Conservation (phyloP, 2,329 filamentous ascomycete genomes). For the Diatrype stigma region DNA sequence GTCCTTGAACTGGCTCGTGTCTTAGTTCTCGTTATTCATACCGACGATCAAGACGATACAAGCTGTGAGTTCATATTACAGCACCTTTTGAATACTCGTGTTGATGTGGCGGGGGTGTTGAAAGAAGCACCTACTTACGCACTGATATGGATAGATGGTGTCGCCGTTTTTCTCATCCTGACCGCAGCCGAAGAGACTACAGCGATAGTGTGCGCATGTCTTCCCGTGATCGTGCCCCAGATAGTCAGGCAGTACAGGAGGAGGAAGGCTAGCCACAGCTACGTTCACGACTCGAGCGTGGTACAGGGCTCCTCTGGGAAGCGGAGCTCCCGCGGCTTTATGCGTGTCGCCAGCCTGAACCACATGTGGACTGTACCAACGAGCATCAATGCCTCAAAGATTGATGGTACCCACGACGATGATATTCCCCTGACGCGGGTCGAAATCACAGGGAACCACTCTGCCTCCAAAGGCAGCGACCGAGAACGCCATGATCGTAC, state of each 20-base stretch:
- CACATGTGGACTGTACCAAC: constrained; percentile 13
- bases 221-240: constrained; percentile 17
- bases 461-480: background rate
- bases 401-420: constrained; percentile 8
- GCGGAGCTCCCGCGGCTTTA: constrained; percentile 14
- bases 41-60: constrained; percentile 20
- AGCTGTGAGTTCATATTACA: constrained; percentile 15
- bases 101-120: background rate
- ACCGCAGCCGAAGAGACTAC: constrained; percentile 22
- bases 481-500: background rate
- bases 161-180: constrained; percentile 19
- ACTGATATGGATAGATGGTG: constrained; percentile 13
- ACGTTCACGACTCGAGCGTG: constrained; percentile 5
- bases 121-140: background rate
- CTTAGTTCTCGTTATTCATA: constrained; percentile 17
- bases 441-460: constrained; percentile 5
- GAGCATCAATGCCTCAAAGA: constrained; percentile 5
- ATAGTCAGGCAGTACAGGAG: constrained; percentile 8
- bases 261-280: constrained; percentile 1
- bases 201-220: constrained; percentile 20
- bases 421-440: constrained; percentile 12
- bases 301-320: constrained; percentile 9
- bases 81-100: background rate
- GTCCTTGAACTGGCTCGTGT: constrained; percentile 19
- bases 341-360: constrained; percentile 15